phyloP scores from a whole-genome alignment of 1,139 yeast genomes.

The Taphrina wiesneri region DNA sequence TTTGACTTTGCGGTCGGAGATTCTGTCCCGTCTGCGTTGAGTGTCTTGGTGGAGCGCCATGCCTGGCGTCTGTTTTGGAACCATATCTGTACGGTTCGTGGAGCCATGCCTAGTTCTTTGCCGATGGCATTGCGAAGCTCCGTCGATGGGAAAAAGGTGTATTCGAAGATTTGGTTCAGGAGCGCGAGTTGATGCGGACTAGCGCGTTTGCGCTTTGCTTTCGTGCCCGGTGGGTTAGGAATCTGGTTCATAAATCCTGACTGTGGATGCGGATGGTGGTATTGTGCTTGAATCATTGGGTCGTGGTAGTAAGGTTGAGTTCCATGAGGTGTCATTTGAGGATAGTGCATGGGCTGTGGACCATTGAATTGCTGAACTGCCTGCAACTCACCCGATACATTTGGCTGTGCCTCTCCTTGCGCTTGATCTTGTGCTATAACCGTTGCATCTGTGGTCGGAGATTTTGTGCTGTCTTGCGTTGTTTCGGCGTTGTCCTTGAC shows the following conservation, averaged over 20 bases:
- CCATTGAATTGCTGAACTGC: constrained; percentile 2
- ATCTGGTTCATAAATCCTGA: constrained; percentile 6
- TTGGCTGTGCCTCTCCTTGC: background rate
- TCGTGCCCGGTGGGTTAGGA: constrained; percentile 35
- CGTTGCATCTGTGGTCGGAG: background rate
- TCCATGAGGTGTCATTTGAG: background rate
- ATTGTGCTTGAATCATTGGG: background rate
- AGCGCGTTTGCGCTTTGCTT: constrained; percentile 48
- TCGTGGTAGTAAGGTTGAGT: constrained; percentile 13
- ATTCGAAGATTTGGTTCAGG: constrained; percentile 46
- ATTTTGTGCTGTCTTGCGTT: background rate
- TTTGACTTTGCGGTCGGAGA: constrained; percentile 1
- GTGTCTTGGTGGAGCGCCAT: constrained; percentile 45
- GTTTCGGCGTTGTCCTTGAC: background rate
- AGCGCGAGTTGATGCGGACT: constrained; percentile 46
- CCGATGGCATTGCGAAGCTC: constrained; percentile 46
- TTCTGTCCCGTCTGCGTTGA: background rate
- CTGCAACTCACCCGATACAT: background rate
- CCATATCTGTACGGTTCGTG: constrained; percentile 49
- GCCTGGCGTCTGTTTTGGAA: constrained; percentile 49
- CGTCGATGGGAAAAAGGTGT: constrained; percentile 48
- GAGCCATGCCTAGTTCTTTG: constrained; percentile 48
- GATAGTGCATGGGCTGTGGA: background rate
- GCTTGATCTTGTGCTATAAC: background rate
- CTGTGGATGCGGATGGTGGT: constrained; percentile 7